phyloP scores from a whole-genome alignment of 805 yeast species.

The Candida hispaniensis region DNA sequence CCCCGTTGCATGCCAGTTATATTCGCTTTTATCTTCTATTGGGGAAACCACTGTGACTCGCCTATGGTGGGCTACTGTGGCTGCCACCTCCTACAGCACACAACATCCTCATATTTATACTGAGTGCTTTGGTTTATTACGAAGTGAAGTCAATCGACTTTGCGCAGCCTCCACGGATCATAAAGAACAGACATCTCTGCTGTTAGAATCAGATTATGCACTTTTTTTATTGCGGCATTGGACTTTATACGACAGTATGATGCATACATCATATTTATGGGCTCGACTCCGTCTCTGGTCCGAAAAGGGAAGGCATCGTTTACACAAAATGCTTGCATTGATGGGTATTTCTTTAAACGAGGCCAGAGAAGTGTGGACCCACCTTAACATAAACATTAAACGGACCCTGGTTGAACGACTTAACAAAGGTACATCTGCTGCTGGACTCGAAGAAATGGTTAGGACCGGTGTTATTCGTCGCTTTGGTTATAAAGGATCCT shows the following conservation, averaged over 20 bases:
- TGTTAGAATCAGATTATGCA: slow-evolving; percentile 73
- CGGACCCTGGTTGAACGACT: slow-evolving; percentile 60
- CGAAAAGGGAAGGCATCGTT: slow-evolving; percentile 75
- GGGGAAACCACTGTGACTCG: slow-evolving; percentile 65
- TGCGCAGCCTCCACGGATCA: slow-evolving; percentile 33
- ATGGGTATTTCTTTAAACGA: slow-evolving; percentile 88
- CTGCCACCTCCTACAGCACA: slow-evolving; percentile 70
- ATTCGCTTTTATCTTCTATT: slow-evolving; percentile 64
- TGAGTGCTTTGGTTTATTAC: slow-evolving; percentile 57
- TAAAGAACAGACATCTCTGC: slow-evolving; percentile 33
- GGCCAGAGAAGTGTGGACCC: slow-evolving; percentile 89
- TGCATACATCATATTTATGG: slow-evolving; percentile 82
- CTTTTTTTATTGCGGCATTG: slow-evolving; percentile 83
- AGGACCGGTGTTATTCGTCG: slow-evolving; percentile 80
- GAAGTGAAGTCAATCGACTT: slow-evolving; percentile 68
- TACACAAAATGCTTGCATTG: slow-evolving; percentile 86
- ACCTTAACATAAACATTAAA: slow-evolving; percentile 73
- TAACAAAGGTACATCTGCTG: slow-evolving; percentile 55
- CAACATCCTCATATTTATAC: slow-evolving; percentile 63
- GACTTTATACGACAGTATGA: slow-evolving; percentile 82
- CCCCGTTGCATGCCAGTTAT: slow-evolving; percentile 68
- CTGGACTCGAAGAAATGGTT: slow-evolving; percentile 72
- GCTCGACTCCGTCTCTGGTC: slow-evolving; percentile 83
- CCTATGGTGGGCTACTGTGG: slow-evolving; percentile 83
- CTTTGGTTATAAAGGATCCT: slow-evolving; percentile 76